These are phyloP conservation scores for Adansonia gregorii DNA, from an alignment of 441 rosid species.

Conservation along the genomic window DNA sequence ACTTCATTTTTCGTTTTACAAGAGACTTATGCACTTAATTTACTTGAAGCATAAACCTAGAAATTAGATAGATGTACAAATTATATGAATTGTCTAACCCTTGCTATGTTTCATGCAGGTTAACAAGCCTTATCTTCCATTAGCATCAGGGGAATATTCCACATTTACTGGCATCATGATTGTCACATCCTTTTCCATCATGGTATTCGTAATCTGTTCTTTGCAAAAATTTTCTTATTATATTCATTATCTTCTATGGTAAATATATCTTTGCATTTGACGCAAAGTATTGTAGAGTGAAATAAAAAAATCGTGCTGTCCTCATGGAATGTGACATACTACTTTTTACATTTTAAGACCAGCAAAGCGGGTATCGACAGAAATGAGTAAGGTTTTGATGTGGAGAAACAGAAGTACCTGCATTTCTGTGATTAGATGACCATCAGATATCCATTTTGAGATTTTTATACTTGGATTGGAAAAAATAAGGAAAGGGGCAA, in stretches of 20 bases:
- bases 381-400: conserved; percentile 8
- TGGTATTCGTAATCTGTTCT: conserved; percentile 50
- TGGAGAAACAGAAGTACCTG: not conserved
- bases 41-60: not conserved
- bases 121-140: conserved; percentile 94
- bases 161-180: conserved; percentile 62
- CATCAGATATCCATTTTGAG: conserved; percentile 1
- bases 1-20: not conserved
- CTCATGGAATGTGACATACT: not conserved
- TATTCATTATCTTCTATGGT: not conserved
- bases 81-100: conserved; percentile 15
- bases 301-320: not conserved
- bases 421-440: not conserved
- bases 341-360: not conserved
- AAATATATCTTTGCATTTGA: conserved; percentile 4
- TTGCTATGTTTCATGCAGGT: conserved; percentile 49
- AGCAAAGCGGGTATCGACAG: not conserved
- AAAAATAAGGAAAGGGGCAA: not conserved
- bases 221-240: not conserved
- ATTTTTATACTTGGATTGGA: not conserved
- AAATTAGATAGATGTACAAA: not conserved
- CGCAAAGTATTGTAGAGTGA: not conserved
- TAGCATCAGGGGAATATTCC: conserved; percentile 95
- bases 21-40: conserved; percentile 16
- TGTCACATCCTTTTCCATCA: conserved; percentile 64